phyloP scores from a whole-genome alignment of 352 stramenopile species.

The Phytophthora citrophthora region DNA sequence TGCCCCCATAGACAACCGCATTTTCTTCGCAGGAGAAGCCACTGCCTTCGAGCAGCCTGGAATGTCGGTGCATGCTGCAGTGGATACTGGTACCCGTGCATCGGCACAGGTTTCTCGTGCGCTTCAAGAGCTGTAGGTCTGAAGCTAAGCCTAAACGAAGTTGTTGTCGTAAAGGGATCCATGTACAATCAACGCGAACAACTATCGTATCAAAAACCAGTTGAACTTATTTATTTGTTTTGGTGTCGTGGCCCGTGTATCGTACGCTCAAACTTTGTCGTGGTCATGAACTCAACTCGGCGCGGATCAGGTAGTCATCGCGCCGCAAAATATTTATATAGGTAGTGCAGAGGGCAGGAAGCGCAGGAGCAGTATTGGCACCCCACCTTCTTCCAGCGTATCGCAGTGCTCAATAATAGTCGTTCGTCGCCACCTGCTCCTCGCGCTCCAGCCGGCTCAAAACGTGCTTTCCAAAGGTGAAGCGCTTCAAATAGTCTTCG shows the following conservation, averaged over 20 bases:
- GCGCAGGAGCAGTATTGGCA: conserved; percentile 32
- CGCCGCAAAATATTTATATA: conserved; percentile 57
- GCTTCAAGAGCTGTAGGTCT: conserved; percentile 31
- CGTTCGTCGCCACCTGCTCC: conserved; percentile 25
- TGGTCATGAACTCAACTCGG: conserved; percentile 37
- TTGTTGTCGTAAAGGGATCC: background rate
- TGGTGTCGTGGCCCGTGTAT: conserved; percentile 40
- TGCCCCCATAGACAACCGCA: conserved; percentile 58
- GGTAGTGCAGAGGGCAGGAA: conserved; percentile 36
- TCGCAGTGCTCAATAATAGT: conserved; percentile 40
- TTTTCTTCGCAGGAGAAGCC: conserved; percentile 86
- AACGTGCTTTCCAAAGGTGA: conserved; percentile 94
- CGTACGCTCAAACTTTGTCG: conserved; percentile 40
- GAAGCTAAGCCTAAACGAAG: background rate
- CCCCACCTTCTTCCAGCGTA: conserved; percentile 20
- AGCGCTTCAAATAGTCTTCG: conserved; percentile 91
- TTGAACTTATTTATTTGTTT: conserved; percentile 39
- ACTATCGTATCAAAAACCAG: conserved; percentile 19
- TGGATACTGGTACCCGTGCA: conserved; percentile 80
- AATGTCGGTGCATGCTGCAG: conserved; percentile 84
- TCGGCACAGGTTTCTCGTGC: conserved; percentile 57
- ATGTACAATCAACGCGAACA: background rate
- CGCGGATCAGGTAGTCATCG: conserved; percentile 24
- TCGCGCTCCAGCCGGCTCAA: conserved; percentile 63
- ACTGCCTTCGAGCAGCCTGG: conserved; percentile 83